Evolutionary conservation across 2,329 filamentous ascomycete genomes (phyloP).

Genomic region (Dactylonectria macrodidyma): DNA sequence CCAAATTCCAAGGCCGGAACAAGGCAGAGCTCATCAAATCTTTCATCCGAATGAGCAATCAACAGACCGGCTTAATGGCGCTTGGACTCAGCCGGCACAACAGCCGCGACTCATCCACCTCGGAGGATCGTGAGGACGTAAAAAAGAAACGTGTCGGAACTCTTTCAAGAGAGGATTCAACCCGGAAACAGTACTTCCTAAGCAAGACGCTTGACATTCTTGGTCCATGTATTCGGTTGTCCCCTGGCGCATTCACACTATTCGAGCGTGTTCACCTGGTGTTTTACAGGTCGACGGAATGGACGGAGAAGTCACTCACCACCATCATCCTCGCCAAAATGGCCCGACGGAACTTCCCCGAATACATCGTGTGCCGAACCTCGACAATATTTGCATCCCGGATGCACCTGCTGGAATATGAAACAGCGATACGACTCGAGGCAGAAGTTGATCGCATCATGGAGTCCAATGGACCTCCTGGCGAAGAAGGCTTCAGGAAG

Average conservation of each 20-base stretch:
- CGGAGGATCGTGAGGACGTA: slow-evolving; percentile 58
- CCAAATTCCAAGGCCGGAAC: slow-evolving; percentile 88
- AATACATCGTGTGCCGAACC: slow-evolving; percentile 91
- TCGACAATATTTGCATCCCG: slow-evolving; percentile 90
- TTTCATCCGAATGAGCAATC: slow-evolving; percentile 80
- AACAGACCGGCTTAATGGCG: slow-evolving; percentile 82
- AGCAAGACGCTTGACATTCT: slow-evolving; percentile 83
- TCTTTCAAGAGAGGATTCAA: slow-evolving; percentile 59
- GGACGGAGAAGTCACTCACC: slow-evolving; percentile 97
- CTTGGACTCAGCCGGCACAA: slow-evolving; percentile 76
- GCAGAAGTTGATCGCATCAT: slow-evolving; percentile 85
- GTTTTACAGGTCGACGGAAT: slow-evolving; percentile 95
- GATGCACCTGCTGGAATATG: slow-evolving; percentile 85
- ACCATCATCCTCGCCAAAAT: slow-evolving; percentile 96
- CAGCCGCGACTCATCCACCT: slow-evolving; percentile 68
- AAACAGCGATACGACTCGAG: slow-evolving; percentile 86
- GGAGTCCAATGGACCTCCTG: slow-evolving; percentile 82
- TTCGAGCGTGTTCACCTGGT: slow-evolving; percentile 97
- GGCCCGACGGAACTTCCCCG: slow-evolving; percentile 87
- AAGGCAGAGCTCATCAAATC: slow-evolving; percentile 84
- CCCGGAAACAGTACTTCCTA: slow-evolving; percentile 81
- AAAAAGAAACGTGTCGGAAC: slow-evolving; percentile 29
- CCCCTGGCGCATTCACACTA: slow-evolving; percentile 78
- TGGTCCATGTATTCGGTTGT: slow-evolving; percentile 88
- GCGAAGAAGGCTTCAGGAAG: slow-evolving; percentile 74